Evolutionary conservation across 2,329 filamentous ascomycete species (phyloP).

Genomic region (Colletotrichum sp.): DNA sequence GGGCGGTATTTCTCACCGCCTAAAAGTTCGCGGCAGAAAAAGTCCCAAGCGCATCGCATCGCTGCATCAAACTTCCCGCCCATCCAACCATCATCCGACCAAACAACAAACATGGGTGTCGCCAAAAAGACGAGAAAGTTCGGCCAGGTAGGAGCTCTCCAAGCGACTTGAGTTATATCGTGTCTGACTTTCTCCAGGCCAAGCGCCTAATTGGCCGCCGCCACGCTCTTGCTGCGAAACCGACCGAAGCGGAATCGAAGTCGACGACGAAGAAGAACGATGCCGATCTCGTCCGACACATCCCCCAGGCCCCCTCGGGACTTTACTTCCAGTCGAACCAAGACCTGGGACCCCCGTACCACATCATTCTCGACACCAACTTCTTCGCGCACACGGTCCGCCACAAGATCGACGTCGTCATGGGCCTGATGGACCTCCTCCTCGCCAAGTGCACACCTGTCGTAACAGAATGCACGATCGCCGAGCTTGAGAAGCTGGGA

Average conservation of each 20-base stretch:
- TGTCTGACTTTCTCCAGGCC: not conserved
- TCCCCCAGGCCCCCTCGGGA: not conserved
- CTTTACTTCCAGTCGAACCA: not conserved
- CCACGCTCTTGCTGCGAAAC: not conserved
- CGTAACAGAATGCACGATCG: not conserved
- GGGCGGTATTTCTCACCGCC: not conserved
- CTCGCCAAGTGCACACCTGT: not conserved
- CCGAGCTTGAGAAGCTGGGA: not conserved
- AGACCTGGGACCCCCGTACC: not conserved
- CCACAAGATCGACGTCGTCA: not conserved
- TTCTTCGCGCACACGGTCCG: not conserved
- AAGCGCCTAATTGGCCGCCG: not conserved
- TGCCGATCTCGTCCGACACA: not conserved
- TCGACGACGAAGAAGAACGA: not conserved
- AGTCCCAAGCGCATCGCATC: not conserved
- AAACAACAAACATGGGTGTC: not conserved
- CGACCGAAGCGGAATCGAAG: not conserved
- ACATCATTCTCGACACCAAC: not conserved
- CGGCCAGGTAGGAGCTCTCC: not conserved
- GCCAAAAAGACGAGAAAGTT: not conserved
- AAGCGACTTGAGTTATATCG: fast-evolving
- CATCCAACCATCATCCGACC: not conserved
- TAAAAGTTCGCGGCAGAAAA: not conserved
- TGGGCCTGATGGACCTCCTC: not conserved
- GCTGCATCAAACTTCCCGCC: not conserved